phyloP scores from a whole-genome alignment of 495 filamentous ascomycete species.

The Emericellopsis terricola region DNA sequence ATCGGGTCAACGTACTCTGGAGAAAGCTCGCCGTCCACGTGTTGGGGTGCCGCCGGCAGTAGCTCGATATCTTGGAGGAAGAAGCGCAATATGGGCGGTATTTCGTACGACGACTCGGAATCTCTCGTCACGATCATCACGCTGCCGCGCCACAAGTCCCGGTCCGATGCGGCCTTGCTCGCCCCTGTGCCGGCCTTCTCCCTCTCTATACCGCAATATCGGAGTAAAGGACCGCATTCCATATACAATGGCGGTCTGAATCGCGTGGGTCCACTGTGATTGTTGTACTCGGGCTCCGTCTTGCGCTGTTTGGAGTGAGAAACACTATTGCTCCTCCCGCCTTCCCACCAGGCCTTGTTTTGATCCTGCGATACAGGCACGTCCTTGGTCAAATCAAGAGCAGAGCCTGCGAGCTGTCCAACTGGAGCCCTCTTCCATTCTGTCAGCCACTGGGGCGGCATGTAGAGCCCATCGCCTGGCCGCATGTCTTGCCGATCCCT shows the following conservation, averaged over 20 bases:
- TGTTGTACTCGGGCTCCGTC: constrained; percentile 8
- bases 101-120: constrained; percentile 61
- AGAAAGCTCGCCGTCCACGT: constrained; percentile 47
- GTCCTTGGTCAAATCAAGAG: constrained; percentile 27
- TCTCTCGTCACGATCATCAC: constrained; percentile 89
- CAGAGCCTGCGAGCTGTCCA: constrained; percentile 27
- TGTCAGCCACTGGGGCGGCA: constrained; percentile 27
- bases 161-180: constrained; percentile 22
- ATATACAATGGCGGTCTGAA: constrained; percentile 76
- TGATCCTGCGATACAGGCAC: constrained; percentile 16
- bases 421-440: constrained; percentile 40
- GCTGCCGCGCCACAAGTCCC: constrained; percentile 81
- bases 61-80: constrained; percentile 79
- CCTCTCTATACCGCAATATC: constrained; percentile 66
- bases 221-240: constrained; percentile 74
- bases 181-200: constrained; percentile 21
- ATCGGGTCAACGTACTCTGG: constrained; percentile 79
- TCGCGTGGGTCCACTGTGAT: constrained; percentile 41
- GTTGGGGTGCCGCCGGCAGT: constrained; percentile 58
- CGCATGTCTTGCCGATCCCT: constrained; percentile 20
- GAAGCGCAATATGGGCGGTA: constrained; percentile 54
- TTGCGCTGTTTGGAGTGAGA: no score
- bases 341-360: constrained; percentile 36
- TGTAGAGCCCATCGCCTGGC: constrained; percentile 24
- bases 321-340: constrained; percentile 18